These are phyloP conservation scores for Cercospora zeina DNA, from an alignment of 2,329 filamentous ascomycete species.

Conservation along the genomic window DNA sequence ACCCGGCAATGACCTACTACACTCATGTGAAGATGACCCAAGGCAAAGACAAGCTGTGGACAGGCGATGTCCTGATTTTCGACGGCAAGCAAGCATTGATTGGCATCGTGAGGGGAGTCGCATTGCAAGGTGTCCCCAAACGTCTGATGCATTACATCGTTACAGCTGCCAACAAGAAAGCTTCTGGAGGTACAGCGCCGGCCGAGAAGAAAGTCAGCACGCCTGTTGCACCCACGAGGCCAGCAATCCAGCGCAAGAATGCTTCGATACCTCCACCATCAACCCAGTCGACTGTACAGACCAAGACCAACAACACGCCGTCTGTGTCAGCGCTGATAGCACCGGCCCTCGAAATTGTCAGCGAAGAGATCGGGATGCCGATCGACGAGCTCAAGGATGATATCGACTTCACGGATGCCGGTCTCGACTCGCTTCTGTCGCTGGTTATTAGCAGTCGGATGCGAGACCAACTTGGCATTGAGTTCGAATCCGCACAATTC, in stretches of 20 bases:
- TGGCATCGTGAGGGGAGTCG: conserved; percentile 36
- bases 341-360: conserved; percentile 31
- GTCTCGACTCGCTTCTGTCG: conserved; percentile 38
- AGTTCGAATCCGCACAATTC: conserved; percentile 30
- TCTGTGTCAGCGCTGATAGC: conserved; percentile 6
- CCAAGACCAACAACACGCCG: not conserved
- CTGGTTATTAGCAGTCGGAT: conserved; percentile 33
- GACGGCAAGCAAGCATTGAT: conserved; percentile 33
- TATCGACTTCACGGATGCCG: conserved; percentile 34
- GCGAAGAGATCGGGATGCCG: conserved; percentile 37
- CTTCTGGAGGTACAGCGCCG: not conserved
- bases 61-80: conserved; percentile 41
- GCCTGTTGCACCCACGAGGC: not conserved
- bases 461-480: conserved; percentile 34
- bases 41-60: conserved; percentile 38
- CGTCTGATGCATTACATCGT: conserved; percentile 29
- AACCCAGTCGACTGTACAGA: not conserved
- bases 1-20: conserved; percentile 35
- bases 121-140: conserved; percentile 29
- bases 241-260: conserved; percentile 2
- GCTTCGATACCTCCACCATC: not conserved
- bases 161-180: conserved; percentile 25
- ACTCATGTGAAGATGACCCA: conserved; percentile 37
- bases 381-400: conserved; percentile 35
- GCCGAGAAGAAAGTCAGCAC: not conserved